Conservation (phyloP, 2,329 filamentous ascomycete genomes). For the Aspergillus uvarum region DNA sequence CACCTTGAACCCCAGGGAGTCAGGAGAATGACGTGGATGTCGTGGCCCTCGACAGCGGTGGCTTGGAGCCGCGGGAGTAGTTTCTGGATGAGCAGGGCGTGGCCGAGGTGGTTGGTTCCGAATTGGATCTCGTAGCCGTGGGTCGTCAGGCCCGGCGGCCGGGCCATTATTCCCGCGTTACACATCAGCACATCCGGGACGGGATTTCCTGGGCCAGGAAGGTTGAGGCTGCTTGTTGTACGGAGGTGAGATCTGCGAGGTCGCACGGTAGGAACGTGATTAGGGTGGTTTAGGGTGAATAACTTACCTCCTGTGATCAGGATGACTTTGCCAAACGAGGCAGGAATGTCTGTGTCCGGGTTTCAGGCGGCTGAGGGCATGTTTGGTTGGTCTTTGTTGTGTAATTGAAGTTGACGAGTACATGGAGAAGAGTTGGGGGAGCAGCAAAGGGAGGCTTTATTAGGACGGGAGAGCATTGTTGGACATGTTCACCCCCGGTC, state of each 20-base stretch:
- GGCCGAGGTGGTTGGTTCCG: slow-evolving; percentile 52
- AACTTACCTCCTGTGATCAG: slow-evolving; percentile 50
- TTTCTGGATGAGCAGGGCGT: slow-evolving; percentile 41
- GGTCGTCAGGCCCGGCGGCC: slow-evolving; percentile 37
- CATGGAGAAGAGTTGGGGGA: no score
- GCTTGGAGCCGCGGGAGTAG: slow-evolving; percentile 14
- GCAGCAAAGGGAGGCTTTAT: no score
- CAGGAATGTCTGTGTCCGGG: slow-evolving; percentile 37
- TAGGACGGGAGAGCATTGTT: no score
- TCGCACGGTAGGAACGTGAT: slow-evolving; percentile 47
- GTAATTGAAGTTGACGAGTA: no score
- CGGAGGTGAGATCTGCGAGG: slow-evolving; percentile 46
- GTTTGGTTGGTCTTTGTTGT: no score
- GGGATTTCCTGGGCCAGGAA: slow-evolving; percentile 37
- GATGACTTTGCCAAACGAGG: slow-evolving; percentile 44
- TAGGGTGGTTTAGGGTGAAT: slow-evolving; percentile 13
- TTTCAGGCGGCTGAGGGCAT: slow-evolving; percentile 24
- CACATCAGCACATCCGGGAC: slow-evolving; percentile 50
- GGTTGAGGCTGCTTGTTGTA: slow-evolving; percentile 42
- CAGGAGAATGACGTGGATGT: slow-evolving; percentile 13
- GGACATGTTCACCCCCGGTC: no score
- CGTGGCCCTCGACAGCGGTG: neutral
- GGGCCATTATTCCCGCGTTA: slow-evolving; percentile 50
- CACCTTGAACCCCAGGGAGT: slow-evolving; percentile 6
- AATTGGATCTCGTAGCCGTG: slow-evolving; percentile 54